Evolutionary conservation across 2,329 filamentous ascomycete genomes (phyloP).

Genomic region (Aspergillus hiratsukae): DNA sequence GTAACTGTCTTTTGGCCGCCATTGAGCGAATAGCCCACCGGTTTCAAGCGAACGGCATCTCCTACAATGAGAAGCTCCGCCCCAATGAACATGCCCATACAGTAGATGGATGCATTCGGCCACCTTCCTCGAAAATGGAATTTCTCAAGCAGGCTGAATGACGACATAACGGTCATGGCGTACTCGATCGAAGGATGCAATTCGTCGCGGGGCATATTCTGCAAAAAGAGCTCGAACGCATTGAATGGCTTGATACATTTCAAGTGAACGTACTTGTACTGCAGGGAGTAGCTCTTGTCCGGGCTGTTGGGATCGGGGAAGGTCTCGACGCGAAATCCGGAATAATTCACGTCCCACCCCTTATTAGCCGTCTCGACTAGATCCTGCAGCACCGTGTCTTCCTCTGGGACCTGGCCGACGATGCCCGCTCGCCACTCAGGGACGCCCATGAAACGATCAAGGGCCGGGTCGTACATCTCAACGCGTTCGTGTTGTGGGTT

Average conservation of each 20-base stretch:
- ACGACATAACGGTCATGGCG: conserved; percentile 51
- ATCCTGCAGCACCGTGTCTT: conserved; percentile 43
- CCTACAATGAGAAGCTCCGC: conserved; percentile 52
- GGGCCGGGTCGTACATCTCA: conserved; percentile 31
- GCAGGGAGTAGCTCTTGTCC: conserved; percentile 50
- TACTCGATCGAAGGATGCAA: conserved; percentile 53
- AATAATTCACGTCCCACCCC: conserved; percentile 43
- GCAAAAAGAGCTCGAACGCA: conserved; percentile 50
- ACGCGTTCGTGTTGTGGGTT: conserved; percentile 26
- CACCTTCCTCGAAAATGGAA: conserved; percentile 51
- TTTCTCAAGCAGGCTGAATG: conserved; percentile 50
- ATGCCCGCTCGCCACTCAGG: conserved; percentile 56
- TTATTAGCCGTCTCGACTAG: conserved; percentile 40
- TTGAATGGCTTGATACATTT: conserved; percentile 53
- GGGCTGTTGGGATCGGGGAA: conserved; percentile 48
- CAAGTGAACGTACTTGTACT: conserved; percentile 53
- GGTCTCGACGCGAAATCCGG: conserved; percentile 56
- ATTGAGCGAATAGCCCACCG: conserved; percentile 20
- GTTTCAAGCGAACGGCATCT: conserved; percentile 51
- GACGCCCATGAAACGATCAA: conserved; percentile 29
- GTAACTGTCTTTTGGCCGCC: conserved; percentile 20
- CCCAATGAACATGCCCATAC: conserved; percentile 53
- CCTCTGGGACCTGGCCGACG: conserved; percentile 49
- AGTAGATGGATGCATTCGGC: conserved; percentile 51
- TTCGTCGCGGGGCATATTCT: conserved; percentile 33